Evolutionary conservation across 352 stramenopile species (phyloP).

Genomic region (Pythium phragmiticola): DNA sequence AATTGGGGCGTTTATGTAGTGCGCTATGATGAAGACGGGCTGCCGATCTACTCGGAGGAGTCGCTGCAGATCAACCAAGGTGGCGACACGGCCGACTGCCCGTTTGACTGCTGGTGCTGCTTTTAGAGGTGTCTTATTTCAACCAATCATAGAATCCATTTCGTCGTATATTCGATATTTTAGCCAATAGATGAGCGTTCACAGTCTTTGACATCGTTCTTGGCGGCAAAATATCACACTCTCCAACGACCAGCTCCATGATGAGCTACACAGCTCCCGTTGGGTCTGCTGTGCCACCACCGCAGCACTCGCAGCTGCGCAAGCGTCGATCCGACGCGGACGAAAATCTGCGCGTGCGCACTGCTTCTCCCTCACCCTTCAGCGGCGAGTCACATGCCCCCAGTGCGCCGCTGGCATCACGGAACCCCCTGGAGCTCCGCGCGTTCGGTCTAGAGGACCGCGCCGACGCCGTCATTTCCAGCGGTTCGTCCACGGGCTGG

Average conservation of each 20-base stretch:
- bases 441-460: slow-evolving; percentile 76
- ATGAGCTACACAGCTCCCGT: slow-evolving; percentile 11
- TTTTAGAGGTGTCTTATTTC: slow-evolving; percentile 52
- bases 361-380: background rate
- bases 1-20: slow-evolving; percentile 32
- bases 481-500: slow-evolving; percentile 41
- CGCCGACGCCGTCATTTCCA: slow-evolving; percentile 68
- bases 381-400: background rate
- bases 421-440: slow-evolving; percentile 49
- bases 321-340: slow-evolving; percentile 25
- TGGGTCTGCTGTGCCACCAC: background rate
- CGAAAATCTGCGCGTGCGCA: slow-evolving; percentile 6
- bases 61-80: slow-evolving; percentile 82
- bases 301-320: slow-evolving; percentile 6
- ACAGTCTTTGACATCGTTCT: background rate
- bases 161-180: slow-evolving; percentile 6
- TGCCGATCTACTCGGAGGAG: slow-evolving; percentile 87
- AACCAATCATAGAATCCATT: slow-evolving; percentile 8
- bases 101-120: slow-evolving; percentile 91
- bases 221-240: slow-evolving; percentile 8
- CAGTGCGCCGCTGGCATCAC: slow-evolving; percentile 5
- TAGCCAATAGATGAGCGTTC: slow-evolving; percentile 3
- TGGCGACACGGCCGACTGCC: slow-evolving; percentile 81
- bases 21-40: slow-evolving; percentile 81
- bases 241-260: background rate